phyloP scores from a whole-genome alignment of 1,284 basidiomycete genomes.

The Heterobasidion parviporum region DNA sequence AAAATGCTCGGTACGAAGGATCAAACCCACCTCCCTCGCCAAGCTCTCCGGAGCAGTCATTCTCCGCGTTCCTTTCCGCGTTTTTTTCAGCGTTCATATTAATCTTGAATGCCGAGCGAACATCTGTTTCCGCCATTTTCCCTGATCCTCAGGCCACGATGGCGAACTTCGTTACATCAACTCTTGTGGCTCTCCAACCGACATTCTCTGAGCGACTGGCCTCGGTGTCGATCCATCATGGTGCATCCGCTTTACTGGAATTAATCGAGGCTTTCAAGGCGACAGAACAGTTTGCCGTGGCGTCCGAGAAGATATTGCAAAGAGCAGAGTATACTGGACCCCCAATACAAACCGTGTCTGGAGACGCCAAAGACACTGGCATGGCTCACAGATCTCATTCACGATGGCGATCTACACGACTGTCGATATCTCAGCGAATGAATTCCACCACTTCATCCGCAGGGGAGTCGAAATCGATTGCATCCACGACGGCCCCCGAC shows the following conservation, averaged over 20 bases:
- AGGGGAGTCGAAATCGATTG: slow-evolving; percentile 10
- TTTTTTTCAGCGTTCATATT: slow-evolving; percentile 68
- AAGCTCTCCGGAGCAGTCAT: slow-evolving; percentile 21
- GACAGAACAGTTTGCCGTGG: slow-evolving; percentile 75
- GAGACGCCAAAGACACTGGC: slow-evolving; percentile 6
- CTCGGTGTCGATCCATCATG: slow-evolving; percentile 55
- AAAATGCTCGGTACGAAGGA: slow-evolving; percentile 42
- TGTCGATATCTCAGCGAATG: slow-evolving; percentile 66
- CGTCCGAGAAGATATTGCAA: slow-evolving; percentile 69
- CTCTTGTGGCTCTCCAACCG: slow-evolving; percentile 71
- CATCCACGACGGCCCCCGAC: slow-evolving; percentile 37
- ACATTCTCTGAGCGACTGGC: slow-evolving; percentile 73
- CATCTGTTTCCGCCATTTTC: slow-evolving; percentile 75
- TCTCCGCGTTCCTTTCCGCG: slow-evolving; percentile 61
- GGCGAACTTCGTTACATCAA: slow-evolving; percentile 74
- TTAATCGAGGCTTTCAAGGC: slow-evolving; percentile 64
- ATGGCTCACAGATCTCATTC: slow-evolving; percentile 15
- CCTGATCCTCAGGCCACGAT: slow-evolving; percentile 70
- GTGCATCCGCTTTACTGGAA: slow-evolving; percentile 54
- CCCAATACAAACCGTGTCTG: slow-evolving; percentile 13
- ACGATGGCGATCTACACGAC: slow-evolving; percentile 45
- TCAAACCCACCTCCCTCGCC: slow-evolving; percentile 8
- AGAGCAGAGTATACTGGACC: slow-evolving; percentile 48
- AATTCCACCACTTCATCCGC: slow-evolving; percentile 18
- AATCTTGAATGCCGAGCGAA: slow-evolving; percentile 64